A percentile compares a stretch with the other conserved stretches of the same genome.
Conservation (phyloP, 768 basidiomycete species). For the Mycena galericulata region DNA sequence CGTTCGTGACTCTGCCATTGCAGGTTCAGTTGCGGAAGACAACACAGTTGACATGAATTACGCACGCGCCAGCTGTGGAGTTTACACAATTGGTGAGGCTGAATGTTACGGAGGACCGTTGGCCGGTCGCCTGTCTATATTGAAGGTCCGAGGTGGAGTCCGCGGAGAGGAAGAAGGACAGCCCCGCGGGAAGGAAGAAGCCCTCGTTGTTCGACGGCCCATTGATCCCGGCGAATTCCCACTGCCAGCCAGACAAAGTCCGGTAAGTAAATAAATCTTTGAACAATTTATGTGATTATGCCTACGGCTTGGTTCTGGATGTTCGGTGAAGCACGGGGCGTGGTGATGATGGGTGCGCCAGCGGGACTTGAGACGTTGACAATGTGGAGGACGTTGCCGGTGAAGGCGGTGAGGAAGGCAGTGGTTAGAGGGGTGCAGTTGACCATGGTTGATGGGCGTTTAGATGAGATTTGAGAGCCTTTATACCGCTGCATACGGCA, state of each 20-base stretch:
- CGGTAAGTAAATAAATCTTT: background rate
- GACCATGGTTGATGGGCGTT: background rate
- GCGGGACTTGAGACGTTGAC: background rate
- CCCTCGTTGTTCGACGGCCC: background rate
- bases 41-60: background rate
- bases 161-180: background rate
- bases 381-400: constrained; percentile 6
- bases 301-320: constrained; percentile 4
- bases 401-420: constrained; percentile 1
- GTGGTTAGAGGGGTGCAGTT: constrained; percentile 1
- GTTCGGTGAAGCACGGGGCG: constrained; percentile 1
- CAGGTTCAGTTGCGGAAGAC: background rate
- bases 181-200: background rate
- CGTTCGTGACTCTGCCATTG: background rate
- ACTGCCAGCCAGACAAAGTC: background rate
- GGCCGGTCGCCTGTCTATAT: constrained; percentile 6
- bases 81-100: constrained; percentile 4
- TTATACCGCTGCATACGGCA: background rate
- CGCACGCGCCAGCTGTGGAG: constrained; percentile 10
- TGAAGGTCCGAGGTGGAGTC: constrained; percentile 8
- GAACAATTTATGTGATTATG: background rate
- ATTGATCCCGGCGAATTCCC: constrained; percentile 12
- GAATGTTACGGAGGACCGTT: background rate
- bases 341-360: constrained; percentile 6
- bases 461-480: background rate